Evolutionary conservation across 176 grass and related monocot species (phyloP).

Genomic region (Juncus inflexus): DNA sequence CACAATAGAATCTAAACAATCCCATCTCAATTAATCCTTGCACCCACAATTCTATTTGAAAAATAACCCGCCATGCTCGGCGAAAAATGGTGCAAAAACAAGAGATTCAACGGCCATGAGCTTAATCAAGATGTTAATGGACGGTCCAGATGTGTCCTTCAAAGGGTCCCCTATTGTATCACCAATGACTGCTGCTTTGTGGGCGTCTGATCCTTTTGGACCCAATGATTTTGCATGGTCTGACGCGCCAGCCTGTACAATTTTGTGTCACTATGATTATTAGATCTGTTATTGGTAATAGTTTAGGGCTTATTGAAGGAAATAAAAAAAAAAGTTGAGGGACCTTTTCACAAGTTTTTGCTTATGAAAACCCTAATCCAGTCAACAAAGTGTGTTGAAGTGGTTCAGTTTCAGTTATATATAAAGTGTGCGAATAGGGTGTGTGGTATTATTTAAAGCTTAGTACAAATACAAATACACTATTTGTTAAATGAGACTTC

Average conservation of each 20-base stretch:
- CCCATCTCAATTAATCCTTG: background rate
- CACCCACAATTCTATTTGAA: constrained; percentile 39
- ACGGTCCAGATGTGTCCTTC: constrained; percentile 90
- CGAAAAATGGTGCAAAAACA: constrained; percentile 89
- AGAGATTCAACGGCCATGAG: constrained; percentile 91
- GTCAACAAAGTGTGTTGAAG: too few species aligned
- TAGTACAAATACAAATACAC: too few species aligned
- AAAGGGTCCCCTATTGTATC: constrained; percentile 85
- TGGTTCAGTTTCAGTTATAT: too few species aligned
- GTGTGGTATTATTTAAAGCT: too few species aligned
- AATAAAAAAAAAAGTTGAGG: too few species aligned
- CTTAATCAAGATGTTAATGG: constrained; percentile 85
- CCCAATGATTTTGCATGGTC: constrained; percentile 69
- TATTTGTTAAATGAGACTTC: too few species aligned
- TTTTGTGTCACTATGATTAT: too few species aligned
- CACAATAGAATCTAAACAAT: constrained; percentile 10
- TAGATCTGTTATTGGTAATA: too few species aligned
- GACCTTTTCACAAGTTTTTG: too few species aligned
- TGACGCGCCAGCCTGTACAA: constrained; percentile 57
- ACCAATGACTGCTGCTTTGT: constrained; percentile 82
- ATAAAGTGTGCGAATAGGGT: too few species aligned
- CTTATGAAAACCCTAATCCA: too few species aligned
- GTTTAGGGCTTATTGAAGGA: too few species aligned
- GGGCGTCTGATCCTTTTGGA: constrained; percentile 71
- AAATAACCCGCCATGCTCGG: constrained; percentile 59